A percentile compares a stretch with the other conserved stretches of the same genome.
phyloP scores from a whole-genome alignment of 2,329 filamentous ascomycete genomes.

The Blastomyces silverae region DNA sequence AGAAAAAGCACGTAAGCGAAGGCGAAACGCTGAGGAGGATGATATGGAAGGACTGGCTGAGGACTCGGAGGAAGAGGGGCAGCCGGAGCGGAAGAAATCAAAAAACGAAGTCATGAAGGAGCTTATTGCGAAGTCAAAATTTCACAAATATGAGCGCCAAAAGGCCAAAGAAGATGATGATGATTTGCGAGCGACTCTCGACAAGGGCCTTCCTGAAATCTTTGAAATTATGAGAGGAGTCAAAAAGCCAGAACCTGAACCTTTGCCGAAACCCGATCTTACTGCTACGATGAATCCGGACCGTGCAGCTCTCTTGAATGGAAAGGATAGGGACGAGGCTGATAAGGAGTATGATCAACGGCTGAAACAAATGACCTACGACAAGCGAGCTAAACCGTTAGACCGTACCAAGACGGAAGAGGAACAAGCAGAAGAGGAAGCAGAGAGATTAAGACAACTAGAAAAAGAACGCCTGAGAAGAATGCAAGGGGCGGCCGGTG shows the following conservation, averaged over 20 bases:
- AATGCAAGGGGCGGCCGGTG: conserved; percentile 76
- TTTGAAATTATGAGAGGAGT: conserved; percentile 61
- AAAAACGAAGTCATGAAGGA: conserved; percentile 98
- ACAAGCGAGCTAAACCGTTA: conserved; percentile 76
- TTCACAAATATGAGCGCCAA: conserved; percentile 90
- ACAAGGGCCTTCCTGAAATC: conserved; percentile 73
- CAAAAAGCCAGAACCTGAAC: conserved; percentile 48
- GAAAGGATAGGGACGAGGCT: conserved; percentile 57
- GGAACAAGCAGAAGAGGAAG: conserved; percentile 71
- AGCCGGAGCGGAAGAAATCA: conserved; percentile 80
- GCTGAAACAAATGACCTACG: conserved; percentile 72
- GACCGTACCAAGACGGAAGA: conserved; percentile 88
- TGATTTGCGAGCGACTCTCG: conserved; percentile 73
- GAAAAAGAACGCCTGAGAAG: conserved; percentile 75
- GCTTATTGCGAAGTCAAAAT: conserved; percentile 93
- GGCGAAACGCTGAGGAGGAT: conserved; percentile 42
- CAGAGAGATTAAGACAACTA: conserved; percentile 66
- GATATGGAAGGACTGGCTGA: conserved; percentile 33
- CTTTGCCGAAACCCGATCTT: conserved; percentile 35
- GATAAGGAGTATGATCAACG: conserved; percentile 84
- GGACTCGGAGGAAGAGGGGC: conserved; percentile 44
- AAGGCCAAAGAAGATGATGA: conserved; percentile 89
- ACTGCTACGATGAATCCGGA: conserved; percentile 54
- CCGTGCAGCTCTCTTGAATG: conserved; percentile 54
- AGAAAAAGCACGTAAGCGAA: conserved; percentile 48